Base-by-base conservation (phyloP, 202 grass and related monocot species). In the Eragrostis tef region DNA sequence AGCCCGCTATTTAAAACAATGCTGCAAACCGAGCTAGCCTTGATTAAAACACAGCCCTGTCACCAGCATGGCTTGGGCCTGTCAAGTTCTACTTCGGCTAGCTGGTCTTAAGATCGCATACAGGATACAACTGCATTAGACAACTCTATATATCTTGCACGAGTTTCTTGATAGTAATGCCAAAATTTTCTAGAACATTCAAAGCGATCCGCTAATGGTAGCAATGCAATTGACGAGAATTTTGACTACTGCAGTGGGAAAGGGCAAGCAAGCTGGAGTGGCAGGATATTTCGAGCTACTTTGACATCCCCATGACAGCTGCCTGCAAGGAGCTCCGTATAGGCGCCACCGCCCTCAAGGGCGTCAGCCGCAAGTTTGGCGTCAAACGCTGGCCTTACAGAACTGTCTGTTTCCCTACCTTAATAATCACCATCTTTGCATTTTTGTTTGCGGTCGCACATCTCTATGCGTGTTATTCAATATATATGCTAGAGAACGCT, bases 321-420 rank as follows among this genome's bases (percentile, higher is more conserved):
- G 90, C 93, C 3, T 81, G 88, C 15, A 69, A 54, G 31, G 65
- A 67, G 13, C 87, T 97, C 10, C 10, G 14, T 15, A 22, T 93
- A 27, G 82, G 89, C 41, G 47, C 87, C 52, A 93, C 94, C 6
- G 87, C 67, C 13, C 82, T 93, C 41, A 97, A 93, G 83, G 54
- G 58, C 52, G 54, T 87, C 21, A 93, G 91, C 45, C 85, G 91
- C 3, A 85, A 74, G 49, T 65, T 78, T 41, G 79, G 79, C 10
- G 14, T 93, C 43, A 3, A 31, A 45, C 89, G 91, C 0, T 97
- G 91, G 91, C 91, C 94, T 7, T 71, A 88, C 61, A 82, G 90
- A 31, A 64, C 87, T 70, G 88, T 95, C 26, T 79, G 66, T 21
- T 71, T 8, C 50, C 2, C 41, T 8, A 39, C 9, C 3, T 43